phyloP scores from a whole-genome alignment of 1,139 yeast genomes.

The Eremothecium cymbalariae region DNA sequence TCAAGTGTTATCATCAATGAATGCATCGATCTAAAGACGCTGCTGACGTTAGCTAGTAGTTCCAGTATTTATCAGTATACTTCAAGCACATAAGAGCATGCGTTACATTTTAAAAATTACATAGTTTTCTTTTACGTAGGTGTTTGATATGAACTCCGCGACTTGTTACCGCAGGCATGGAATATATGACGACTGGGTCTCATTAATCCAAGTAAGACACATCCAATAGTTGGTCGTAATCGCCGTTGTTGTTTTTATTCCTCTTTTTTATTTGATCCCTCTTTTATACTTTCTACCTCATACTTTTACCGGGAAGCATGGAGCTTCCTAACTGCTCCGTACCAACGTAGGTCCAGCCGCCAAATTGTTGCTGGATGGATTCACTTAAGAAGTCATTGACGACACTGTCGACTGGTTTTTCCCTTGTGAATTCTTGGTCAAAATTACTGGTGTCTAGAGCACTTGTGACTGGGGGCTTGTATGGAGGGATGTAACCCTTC shows the following conservation, averaged over 20 bases:
- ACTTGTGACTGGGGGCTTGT: conserved; percentile 83
- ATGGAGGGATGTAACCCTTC: conserved; percentile 92
- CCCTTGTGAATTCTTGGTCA: conserved; percentile 86
- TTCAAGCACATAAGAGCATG: background rate
- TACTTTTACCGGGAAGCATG: conserved; percentile 27
- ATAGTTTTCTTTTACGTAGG: background rate
- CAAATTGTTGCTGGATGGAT: conserved; percentile 91
- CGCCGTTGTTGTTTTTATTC: background rate
- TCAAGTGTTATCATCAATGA: background rate
- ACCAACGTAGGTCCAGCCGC: conserved; percentile 97
- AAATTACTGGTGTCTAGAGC: conserved; percentile 87
- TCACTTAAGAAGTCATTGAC: conserved; percentile 86
- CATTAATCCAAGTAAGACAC: background rate
- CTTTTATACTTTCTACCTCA: no score
- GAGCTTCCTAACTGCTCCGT: conserved; percentile 35
- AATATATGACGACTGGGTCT: background rate
- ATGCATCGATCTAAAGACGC: no score
- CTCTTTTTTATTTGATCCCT: no score
- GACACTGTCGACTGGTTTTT: conserved; percentile 90
- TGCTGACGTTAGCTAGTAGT: no score
- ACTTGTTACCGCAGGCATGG: no score
- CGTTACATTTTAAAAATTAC: background rate
- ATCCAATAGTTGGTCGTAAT: background rate
- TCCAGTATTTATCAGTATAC: background rate
- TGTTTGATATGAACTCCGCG: background rate